Evolutionary conservation across 2,329 filamentous ascomycete genomes (phyloP).

Genomic region (Biscogniauxia marginata): DNA sequence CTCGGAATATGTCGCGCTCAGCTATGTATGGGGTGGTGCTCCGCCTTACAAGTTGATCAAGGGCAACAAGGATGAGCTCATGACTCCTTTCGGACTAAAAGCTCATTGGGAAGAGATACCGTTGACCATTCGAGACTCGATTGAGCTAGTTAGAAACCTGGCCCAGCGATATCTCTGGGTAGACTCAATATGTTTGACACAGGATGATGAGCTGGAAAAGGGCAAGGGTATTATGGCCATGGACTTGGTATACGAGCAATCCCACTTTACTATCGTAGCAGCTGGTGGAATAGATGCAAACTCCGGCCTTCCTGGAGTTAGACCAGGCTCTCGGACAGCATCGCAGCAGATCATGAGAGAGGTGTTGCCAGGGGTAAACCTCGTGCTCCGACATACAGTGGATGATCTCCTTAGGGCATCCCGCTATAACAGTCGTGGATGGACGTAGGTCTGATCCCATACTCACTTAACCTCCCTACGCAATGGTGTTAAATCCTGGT

Average conservation of each 20-base stretch:
- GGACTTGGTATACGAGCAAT: conserved; percentile 21
- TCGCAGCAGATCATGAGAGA: conserved; percentile 10
- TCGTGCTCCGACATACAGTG: conserved; percentile 19
- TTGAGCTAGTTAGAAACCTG: conserved; percentile 15
- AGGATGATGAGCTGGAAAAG: conserved; percentile 16
- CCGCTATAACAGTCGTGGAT: conserved; percentile 18
- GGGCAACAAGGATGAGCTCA: conserved; percentile 18
- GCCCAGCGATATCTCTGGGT: conserved; percentile 20
- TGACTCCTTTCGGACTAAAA: conserved; percentile 12
- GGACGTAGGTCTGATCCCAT: conserved; percentile 16
- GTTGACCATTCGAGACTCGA: conserved; percentile 17
- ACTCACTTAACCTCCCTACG: neutral
- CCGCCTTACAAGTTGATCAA: conserved; percentile 15
- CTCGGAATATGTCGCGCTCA: conserved; percentile 17
- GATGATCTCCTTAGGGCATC: conserved; percentile 16
- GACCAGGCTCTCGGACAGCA: conserved; percentile 10
- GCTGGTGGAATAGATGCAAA: conserved; percentile 16
- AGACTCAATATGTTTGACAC: conserved; percentile 18
- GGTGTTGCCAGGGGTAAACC: conserved; percentile 14
- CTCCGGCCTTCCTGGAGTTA: conserved; percentile 17
- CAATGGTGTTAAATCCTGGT: conserved; percentile 1
- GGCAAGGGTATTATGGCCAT: conserved; percentile 18
- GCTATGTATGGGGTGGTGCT: conserved; percentile 19
- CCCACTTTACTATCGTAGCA: conserved; percentile 18
- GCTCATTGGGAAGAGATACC: conserved; percentile 16